Evolutionary conservation across 129 eudicot genomes (phyloP).

Genomic region (Logfia minima): DNA sequence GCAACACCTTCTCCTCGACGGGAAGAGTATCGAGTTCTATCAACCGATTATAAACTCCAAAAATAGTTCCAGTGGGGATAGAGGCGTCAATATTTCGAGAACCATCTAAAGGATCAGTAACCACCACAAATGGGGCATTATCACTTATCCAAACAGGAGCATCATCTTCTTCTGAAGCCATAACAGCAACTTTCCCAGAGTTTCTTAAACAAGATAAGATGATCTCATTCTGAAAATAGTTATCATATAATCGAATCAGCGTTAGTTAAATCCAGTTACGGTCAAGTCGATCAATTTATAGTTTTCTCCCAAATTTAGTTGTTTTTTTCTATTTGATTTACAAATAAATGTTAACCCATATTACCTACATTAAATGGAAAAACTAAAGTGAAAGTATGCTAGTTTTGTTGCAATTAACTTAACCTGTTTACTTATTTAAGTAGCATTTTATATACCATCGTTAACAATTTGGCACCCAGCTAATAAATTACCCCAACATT

Average conservation of each 20-base stretch:
- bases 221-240: constrained; percentile 72
- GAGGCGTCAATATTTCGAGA: constrained; percentile 97
- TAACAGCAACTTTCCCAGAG: constrained; percentile 96
- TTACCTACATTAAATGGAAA: no score
- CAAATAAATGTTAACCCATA: no score
- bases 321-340: no score
- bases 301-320: no score
- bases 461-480: no score
- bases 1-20: constrained; percentile 65
- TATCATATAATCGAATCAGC: background rate
- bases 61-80: constrained; percentile 96
- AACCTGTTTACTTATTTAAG: no score
- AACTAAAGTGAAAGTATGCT: no score
- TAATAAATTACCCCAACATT: no score
- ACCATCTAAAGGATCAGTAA: constrained; percentile 96
- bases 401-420: no score
- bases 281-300: background rate
- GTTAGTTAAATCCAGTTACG: background rate
- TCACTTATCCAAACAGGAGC: constrained; percentile 86
- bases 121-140: constrained; percentile 93
- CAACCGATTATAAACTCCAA: constrained; percentile 84
- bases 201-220: constrained; percentile 65
- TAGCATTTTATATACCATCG: no score
- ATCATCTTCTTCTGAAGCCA: constrained; percentile 99
- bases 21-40: constrained; percentile 70